Evolutionary conservation across 2,329 filamentous ascomycete genomes (phyloP), one percentile per base, ranked within the genome.

Genomic region (Elsinoe batatas): DNA sequence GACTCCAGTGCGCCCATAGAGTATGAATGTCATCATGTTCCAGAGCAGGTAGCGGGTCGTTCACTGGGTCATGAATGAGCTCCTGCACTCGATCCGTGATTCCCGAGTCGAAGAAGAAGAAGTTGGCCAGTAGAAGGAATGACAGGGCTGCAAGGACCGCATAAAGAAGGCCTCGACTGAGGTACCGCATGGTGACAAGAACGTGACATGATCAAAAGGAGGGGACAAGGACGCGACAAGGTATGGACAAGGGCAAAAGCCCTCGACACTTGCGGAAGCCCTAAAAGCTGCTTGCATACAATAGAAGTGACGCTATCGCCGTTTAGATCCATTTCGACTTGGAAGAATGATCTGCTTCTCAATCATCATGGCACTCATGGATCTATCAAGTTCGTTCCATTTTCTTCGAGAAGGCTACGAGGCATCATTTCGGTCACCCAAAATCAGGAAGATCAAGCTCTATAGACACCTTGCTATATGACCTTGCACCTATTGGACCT

Each of bases 21-120:
- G 26, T 32, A 6, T 15, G 37, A 12, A 55, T 37, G 17, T 26
- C 18, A 10, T 42, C 26, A 37, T 55, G 40, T 32, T 51, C 35
- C n/a, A 51, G 47, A 7, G 47, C 30, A 11, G 47, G 47, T 15
- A 54, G 20, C 10, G 51, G 36, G 32, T 54, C 36, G 18, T 54
- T 32, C 5, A 33, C 13, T n/a, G 35, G 18, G 26, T 54, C 51
- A 33, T 42, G 51, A n/a, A 51, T 38, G 12, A 51, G 32, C 15
- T 51, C 47, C 20, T 51, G 47, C 12, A 51, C 33, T 11, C 47
- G 47, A 13, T 38, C 47, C 33, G 47, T 20, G 47, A 51, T 36
- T 51, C 33, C 47, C 33, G 47, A 37, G 15, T 51, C 33, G 37
- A 51, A 38, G 47, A 35, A 51, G 47, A 37, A 51, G 47, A 37